phyloP scores from a whole-genome alignment of 495 filamentous ascomycete species.

The Neurospora sp. region DNA sequence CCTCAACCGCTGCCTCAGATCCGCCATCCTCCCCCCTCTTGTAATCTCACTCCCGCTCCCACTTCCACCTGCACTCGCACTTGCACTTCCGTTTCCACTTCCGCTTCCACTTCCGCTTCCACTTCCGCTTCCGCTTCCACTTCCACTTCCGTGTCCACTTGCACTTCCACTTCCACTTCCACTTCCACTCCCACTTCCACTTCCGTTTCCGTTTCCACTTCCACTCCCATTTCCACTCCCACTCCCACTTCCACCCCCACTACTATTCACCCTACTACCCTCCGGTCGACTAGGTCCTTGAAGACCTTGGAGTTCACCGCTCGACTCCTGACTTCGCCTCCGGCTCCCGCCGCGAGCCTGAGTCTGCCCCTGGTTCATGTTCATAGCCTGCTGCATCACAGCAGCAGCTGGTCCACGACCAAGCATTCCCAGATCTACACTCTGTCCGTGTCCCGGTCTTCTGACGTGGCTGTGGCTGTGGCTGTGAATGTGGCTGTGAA shows the following conservation, averaged over 20 bases:
- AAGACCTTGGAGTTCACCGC: not conserved
- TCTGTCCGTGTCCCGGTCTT: constrained; percentile 24
- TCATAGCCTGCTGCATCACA: no score
- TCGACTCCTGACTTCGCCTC: not conserved
- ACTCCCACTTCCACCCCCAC: no score
- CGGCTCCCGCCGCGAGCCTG: not conserved
- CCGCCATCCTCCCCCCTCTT: not conserved
- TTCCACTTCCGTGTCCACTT: no score
- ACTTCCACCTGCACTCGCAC: no score
- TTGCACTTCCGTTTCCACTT: no score
- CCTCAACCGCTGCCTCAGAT: not conserved
- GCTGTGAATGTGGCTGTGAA: constrained; percentile 6
- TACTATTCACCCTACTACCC: not conserved
- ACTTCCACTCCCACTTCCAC: no score
- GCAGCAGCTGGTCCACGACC: no score
- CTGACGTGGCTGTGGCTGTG: constrained; percentile 15
- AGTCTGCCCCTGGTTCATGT: no score
- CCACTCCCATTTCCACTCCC: not conserved
- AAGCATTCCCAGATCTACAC: constrained; percentile 21
- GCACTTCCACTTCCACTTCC: not conserved
- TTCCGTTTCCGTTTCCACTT: no score
- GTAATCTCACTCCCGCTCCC: not conserved
- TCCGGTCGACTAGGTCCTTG: not conserved
- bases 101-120: no score
- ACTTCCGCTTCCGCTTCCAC: no score